These are phyloP conservation scores for Solanum hybrid DNA, from an alignment of 305 asterid species.

Conservation along the genomic window DNA sequence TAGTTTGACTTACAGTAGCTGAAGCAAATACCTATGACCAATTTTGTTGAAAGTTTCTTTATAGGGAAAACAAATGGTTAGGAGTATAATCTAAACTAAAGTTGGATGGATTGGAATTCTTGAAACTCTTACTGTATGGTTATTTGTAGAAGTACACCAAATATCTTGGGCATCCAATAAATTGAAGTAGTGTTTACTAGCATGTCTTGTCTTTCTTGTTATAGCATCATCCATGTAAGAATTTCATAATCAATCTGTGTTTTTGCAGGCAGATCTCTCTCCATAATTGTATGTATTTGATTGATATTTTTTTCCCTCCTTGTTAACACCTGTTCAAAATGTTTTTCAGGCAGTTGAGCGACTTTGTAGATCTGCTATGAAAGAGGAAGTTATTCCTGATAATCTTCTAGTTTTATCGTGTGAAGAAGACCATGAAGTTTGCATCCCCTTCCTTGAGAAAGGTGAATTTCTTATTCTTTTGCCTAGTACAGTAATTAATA, in stretches of 20 bases:
- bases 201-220: background rate
- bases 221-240: background rate
- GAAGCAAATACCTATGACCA: background rate
- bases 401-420: conserved; percentile 77
- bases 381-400: conserved; percentile 46
- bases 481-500: background rate
- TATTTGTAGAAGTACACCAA: background rate
- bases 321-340: conserved; percentile 6
- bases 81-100: background rate
- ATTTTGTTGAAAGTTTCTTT: background rate
- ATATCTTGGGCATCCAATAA: background rate
- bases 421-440: conserved; percentile 74
- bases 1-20: background rate
- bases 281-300: background rate
- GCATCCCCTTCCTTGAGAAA: conserved; percentile 83
- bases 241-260: background rate
- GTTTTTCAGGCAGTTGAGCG: conserved; percentile 68
- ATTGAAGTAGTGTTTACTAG: background rate
- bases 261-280: background rate
- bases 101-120: background rate
- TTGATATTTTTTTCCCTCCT: background rate
- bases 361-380: conserved; percentile 63
- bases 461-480: conserved; percentile 33
- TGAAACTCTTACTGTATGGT: background rate
- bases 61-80: background rate